Evolutionary conservation across 108 stramenopile species (phyloP), one percentile per base, ranked within the genome.

Genomic region (Nannochloropsis granulata): DNA sequence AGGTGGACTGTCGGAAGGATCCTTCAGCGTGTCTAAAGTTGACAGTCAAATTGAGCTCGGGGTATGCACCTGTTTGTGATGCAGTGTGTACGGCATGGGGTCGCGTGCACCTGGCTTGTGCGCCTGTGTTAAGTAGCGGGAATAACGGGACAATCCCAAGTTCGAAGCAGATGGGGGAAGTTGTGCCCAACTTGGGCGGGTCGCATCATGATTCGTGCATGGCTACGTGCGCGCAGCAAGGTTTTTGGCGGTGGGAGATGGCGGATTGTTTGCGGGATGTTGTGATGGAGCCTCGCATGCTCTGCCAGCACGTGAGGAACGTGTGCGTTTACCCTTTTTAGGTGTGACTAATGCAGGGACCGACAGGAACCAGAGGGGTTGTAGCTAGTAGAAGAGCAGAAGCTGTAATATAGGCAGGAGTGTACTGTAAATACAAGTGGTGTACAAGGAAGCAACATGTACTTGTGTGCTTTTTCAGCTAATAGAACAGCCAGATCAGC

Each of bases 1-100:
- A 83, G 24, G 81, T 45, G 16, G 89, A 89, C 86, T 89, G 89
- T 25, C 84, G 89, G 21, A 44, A 25, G 34, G 83, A 85, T 23
- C 83, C 88, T 10, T 43, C 42, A 14, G 23, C 8, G 21, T 86
- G 86, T 78, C 82, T 83, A 43, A 24, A 71, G 12, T 25, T 86
- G 79, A 83, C 82, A 12, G 82, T 86, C 5, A 71, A 71, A n/a
- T n/a, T 71, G 21, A 71, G 56, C 56, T 16, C 56, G 21, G 21
- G n/a, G 0, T 71, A 71, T n/a, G 16, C n/a, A 11, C 56, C 56
- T n/a, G 21, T 71, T 11, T 71, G 56, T n/a, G 8, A 71, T 5
- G 56, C 56, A 71, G 56, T 71, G 16, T 71, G 56, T n/a, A n/a
- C n/a, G 16, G 56, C 56, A 71, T 71, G 56, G 56, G 56, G n/a